Evolutionary conservation across 768 basidiomycete genomes (phyloP).

Genomic region (Boletus vermiculosoides): DNA sequence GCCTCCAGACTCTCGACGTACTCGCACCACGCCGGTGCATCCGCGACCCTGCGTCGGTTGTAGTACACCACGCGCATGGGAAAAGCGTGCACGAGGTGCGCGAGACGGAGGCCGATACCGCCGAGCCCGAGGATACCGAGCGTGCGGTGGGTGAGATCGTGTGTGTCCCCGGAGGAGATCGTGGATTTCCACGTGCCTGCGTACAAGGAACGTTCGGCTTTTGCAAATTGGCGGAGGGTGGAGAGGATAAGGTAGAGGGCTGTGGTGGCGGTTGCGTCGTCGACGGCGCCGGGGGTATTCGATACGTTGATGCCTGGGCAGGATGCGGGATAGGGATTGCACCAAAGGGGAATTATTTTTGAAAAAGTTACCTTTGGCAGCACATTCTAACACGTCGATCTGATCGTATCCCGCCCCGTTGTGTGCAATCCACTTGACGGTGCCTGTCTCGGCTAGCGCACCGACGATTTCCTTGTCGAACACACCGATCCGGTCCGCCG

Average conservation of each 20-base stretch:
- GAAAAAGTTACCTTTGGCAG: slow-evolving; percentile 54
- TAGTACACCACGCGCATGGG: slow-evolving; percentile 90
- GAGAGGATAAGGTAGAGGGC: slow-evolving; percentile 82
- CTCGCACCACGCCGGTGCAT: slow-evolving; percentile 70
- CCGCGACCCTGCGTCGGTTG: slow-evolving; percentile 53
- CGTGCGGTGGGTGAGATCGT: slow-evolving; percentile 67
- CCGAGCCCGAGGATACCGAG: slow-evolving; percentile 75
- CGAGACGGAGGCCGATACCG: slow-evolving; percentile 71
- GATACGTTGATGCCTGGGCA: slow-evolving; percentile 62
- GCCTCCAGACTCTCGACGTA: slow-evolving; percentile 67
- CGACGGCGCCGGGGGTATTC: slow-evolving; percentile 87
- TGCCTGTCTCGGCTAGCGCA: slow-evolving; percentile 50
- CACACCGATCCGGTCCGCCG: slow-evolving; percentile 61
- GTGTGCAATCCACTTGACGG: slow-evolving; percentile 84
- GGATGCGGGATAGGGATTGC: background rate
- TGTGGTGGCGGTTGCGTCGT: slow-evolving; percentile 89
- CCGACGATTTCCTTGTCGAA: slow-evolving; percentile 80
- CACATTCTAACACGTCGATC: slow-evolving; percentile 75
- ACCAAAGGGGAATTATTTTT: no score
- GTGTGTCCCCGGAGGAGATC: slow-evolving; percentile 45
- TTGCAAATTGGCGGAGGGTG: slow-evolving; percentile 68
- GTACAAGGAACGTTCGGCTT: slow-evolving; percentile 54
- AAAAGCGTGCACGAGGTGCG: slow-evolving; percentile 72
- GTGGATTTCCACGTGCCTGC: slow-evolving; percentile 60
- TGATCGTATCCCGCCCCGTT: slow-evolving; percentile 94